These are phyloP conservation scores for Aspergillus sp. DNA, from an alignment of 2,329 filamentous ascomycete genomes.

Conservation along the genomic window DNA sequence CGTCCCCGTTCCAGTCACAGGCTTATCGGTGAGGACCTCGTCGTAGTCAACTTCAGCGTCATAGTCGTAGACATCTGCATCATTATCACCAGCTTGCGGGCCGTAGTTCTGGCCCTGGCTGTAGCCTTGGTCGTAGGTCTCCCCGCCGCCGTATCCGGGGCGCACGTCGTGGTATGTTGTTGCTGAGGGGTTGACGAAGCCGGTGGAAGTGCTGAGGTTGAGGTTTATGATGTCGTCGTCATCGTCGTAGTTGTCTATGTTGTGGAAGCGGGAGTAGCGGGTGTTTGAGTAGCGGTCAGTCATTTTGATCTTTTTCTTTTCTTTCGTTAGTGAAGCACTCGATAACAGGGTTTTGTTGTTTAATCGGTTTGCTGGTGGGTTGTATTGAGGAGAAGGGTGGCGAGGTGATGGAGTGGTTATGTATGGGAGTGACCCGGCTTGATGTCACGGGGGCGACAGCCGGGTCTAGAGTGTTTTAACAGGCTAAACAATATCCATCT, in stretches of 20 bases:
- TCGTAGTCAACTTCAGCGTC: not conserved
- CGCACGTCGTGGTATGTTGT: not conserved
- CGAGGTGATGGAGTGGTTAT: not conserved
- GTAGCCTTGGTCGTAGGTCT: too few relatives aligned
- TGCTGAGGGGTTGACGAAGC: not conserved
- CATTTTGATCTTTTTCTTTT: not conserved
- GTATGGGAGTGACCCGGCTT: not conserved
- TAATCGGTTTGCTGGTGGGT: not conserved
- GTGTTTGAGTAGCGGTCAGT: not conserved
- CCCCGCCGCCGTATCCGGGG: not conserved
- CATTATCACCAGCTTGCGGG: not conserved
- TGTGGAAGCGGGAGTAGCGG: not conserved
- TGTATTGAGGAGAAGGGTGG: not conserved
- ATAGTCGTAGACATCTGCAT: conserved; percentile 1
- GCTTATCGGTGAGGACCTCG: not conserved
- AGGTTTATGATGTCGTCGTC: not conserved
- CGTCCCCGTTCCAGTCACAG: not conserved
- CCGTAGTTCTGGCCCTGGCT: not conserved
- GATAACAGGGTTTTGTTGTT: not conserved
- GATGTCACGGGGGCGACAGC: not conserved
- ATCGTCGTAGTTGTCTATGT: not conserved
- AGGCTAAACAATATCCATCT: not conserved
- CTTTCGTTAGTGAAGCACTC: too few relatives aligned
- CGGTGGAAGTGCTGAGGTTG: not conserved
- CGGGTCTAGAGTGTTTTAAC: not conserved